Evolutionary conservation across 2,329 filamentous ascomycete genomes (phyloP), one percentile per base, ranked within the genome.

Genomic region (Tolypocladium ovalisporum): DNA sequence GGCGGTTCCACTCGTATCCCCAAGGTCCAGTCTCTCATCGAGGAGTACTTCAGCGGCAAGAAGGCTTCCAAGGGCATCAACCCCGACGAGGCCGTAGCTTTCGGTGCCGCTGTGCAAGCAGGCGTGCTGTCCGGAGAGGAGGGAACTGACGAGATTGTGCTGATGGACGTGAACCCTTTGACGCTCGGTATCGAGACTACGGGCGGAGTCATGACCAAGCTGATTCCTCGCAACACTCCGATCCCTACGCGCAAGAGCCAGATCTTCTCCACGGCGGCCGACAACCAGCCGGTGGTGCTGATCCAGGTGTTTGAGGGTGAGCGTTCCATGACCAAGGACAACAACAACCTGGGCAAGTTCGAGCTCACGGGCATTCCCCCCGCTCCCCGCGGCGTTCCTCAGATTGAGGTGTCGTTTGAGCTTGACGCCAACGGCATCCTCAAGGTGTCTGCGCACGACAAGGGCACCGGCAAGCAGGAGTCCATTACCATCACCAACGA

Each of bases 401-500:
- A 97, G 77, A 97, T 99, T 62, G 94, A 99, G 78, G 94, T 99
- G 67, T 90, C 90, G 36, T 99, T 99, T 75, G 90, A 97, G 76
- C 87, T 99, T 59, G 93, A 99, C 69, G 92, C 91, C 80, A 97
- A 99, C 78, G 93, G 94, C 81, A 97, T 99, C 68, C 85, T 99
- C 65, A 93, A 95, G 82, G 94, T 99, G 62, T 90, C 89, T 64
- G 94, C 94, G 65, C 87, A 89, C 70, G 94, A 99, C 78, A 97
- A 97, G 88, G 94, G 92, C 73, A 97, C 93, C 68, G 94, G 94
- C 76, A 97, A 97, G 84, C 85, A 84, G 62, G 91, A 99, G 82
- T 91, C 88, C 62, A 97, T 99, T 75, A 97, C 94, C 67, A 99
- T 99, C 73, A 97, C 89, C 79, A 97, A 99, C 80, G 94, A 99